These are phyloP conservation scores for Penicillium italicum DNA, from an alignment of 2,329 filamentous ascomycete species.

Conservation along the genomic window DNA sequence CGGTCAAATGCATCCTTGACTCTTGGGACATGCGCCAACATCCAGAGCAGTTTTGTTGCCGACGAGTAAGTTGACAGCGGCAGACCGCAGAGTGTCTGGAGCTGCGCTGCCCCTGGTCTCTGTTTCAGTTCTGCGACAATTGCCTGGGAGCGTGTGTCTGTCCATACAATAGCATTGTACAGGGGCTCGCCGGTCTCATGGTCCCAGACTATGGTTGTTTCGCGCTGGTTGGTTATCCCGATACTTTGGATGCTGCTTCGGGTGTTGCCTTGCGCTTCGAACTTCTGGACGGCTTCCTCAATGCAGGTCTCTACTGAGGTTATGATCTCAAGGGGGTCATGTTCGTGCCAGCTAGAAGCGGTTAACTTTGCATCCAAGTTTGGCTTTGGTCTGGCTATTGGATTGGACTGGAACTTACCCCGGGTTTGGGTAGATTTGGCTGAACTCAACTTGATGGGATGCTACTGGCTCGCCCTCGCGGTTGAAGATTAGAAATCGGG, in stretches of 20 bases:
- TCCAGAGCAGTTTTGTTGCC: constrained; percentile 78
- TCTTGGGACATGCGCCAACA: constrained; percentile 66
- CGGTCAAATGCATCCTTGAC: constrained; percentile 72
- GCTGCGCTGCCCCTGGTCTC: constrained; percentile 60
- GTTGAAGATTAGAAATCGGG: constrained; percentile 86
- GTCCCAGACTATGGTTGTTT: constrained; percentile 86
- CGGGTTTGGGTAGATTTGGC: constrained; percentile 76
- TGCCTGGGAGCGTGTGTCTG: constrained; percentile 73
- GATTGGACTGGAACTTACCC: constrained; percentile 59
- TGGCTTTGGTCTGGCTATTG: neutral
- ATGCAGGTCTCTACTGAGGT: constrained; percentile 74
- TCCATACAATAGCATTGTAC: constrained; percentile 84
- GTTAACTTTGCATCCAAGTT: neutral
- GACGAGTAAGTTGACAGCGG: constrained; percentile 86
- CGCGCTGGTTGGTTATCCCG: constrained; percentile 86
- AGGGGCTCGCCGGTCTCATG: constrained; percentile 72
- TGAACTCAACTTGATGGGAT: constrained; percentile 80
- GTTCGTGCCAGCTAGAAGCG: constrained; percentile 73
- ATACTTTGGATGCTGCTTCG: constrained; percentile 66
- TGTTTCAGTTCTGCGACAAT: constrained; percentile 73
- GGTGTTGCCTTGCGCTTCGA: constrained; percentile 62
- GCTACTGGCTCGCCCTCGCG: constrained; percentile 71
- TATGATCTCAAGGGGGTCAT: constrained; percentile 73
- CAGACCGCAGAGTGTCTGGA: constrained; percentile 69
- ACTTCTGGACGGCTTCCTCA: constrained; percentile 66